Base-by-base conservation (phyloP, 805 yeast species). In the Saccharomycopsis malanga region DNA sequence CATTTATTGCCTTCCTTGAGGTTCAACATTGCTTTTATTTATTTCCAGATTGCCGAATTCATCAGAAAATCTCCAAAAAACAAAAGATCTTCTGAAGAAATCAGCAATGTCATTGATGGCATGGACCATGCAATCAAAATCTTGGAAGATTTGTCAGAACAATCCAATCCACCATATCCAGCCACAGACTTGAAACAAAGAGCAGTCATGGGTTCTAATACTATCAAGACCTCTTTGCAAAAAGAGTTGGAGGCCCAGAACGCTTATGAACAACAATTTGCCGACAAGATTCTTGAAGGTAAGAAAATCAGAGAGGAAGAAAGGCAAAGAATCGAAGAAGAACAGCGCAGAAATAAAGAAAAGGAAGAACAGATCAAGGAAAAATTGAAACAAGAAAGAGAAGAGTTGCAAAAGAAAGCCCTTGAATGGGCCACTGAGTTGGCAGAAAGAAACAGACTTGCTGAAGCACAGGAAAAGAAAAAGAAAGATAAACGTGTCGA, bases 21-120 rank as follows among this genome's bases (percentile, higher is more conserved):
- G 55, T 93, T 84, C 69, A 93, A 93, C 60, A 73, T 81, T 44
- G 94, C 97, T 0, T 83, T 82, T 59, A 71, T 91, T 42, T 83
- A 84, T 57, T 87, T 83, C 64, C 95, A 88, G 63, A 71, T 87
- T 47, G 96, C 96, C 0, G 96, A 88, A 54, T 78, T 78, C 52
- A 65, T 89, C 25, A 75, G 84, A 53, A 84, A 84, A 56, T 61
- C 79, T 30, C 69, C 76, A 2, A 67, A 72, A 5, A 72, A 73
- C 32, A 76, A 78, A 54, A 76, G 97, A 58, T 73, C 73, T 1
- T 63, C 80, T 44, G 73, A 69, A 14, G 87, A 81, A 50, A 74
- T 93, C 49, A 73, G 77, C 46, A 62, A 64, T 0, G 77, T 85
- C 2, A 65, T 74, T 14, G 60, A 56, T 5, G 84, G 80, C 2